Percentiles rank a stretch among this genome's conserved stretches.
Evolutionary conservation across 176 grass and related monocot genomes (phyloP).

Genomic region (Sorghum bicolor): DNA sequence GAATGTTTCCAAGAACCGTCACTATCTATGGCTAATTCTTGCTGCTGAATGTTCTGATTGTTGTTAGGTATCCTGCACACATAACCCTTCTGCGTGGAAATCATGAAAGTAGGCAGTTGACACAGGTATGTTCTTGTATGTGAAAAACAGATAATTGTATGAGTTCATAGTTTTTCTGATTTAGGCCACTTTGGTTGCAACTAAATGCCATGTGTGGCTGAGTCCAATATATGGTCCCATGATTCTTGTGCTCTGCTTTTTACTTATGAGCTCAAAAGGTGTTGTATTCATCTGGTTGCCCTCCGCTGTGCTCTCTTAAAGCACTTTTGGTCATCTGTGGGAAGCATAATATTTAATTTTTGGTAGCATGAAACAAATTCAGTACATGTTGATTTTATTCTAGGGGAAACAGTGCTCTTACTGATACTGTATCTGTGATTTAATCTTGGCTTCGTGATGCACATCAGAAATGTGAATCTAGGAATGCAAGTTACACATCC

Average conservation of each 20-base stretch:
- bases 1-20: background rate
- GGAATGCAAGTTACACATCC: background rate
- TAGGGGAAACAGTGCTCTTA: background rate
- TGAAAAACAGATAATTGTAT: background rate
- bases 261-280: background rate
- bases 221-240: background rate
- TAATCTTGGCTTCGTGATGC: background rate
- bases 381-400: background rate
- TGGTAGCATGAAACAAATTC: background rate
- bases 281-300: background rate
- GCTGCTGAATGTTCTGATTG: background rate
- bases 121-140: slow-evolving; percentile 64
- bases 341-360: background rate
- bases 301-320: background rate
- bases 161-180: background rate
- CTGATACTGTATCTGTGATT: background rate
- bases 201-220: background rate
- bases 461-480: background rate
- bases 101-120: slow-evolving; percentile 97
- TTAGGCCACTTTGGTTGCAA: background rate
- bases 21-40: slow-evolving; percentile 15
- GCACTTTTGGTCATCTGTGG: background rate
- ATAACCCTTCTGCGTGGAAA: slow-evolving; percentile 98
- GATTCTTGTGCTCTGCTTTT: background rate
- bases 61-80: slow-evolving; percentile 86